Evolutionary conservation across 73 alveolate species (phyloP).

Genomic region (Strombidium stylifer): DNA sequence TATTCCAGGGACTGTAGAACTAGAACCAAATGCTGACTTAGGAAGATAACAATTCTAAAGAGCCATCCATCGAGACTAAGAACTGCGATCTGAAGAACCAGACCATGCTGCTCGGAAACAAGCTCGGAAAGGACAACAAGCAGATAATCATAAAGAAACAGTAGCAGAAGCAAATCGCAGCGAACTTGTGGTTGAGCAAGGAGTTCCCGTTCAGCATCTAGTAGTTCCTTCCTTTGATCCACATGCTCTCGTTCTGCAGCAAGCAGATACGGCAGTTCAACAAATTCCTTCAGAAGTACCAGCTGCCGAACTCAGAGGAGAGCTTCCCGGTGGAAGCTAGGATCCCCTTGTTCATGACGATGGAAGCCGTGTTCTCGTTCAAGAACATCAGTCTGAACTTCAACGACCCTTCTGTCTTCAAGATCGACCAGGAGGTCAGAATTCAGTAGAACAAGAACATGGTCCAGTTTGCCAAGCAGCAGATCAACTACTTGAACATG

Average conservation of each 20-base stretch:
- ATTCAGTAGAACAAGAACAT: neutral
- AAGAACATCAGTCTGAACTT: conserved; percentile 15
- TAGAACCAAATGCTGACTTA: neutral
- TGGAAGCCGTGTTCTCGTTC: conserved; percentile 44
- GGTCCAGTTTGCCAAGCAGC: neutral
- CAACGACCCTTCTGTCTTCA: conserved; percentile 15
- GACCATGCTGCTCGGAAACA: neutral
- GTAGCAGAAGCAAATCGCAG: conserved; percentile 23
- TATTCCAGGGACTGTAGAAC: neutral
- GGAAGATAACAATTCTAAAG: neutral
- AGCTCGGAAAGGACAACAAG: neutral
- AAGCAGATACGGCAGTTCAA: conserved; percentile 41
- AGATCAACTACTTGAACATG: neutral
- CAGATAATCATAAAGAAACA: conserved; percentile 3
- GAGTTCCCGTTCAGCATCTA: conserved; percentile 44
- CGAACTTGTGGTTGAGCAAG: conserved; percentile 44
- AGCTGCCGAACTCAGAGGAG: conserved; percentile 14
- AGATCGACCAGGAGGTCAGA: too few relatives aligned
- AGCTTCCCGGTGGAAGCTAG: conserved; percentile 49
- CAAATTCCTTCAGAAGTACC: conserved; percentile 32
- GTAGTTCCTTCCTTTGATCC: conserved; percentile 48
- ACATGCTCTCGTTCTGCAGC: conserved; percentile 38
- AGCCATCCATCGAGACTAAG: neutral
- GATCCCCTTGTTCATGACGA: conserved; percentile 30
- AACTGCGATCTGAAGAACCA: neutral